Evolutionary conservation across 768 basidiomycete genomes (phyloP), one percentile per base, ranked within the genome.

Genomic region (Peribolospora baueri): DNA sequence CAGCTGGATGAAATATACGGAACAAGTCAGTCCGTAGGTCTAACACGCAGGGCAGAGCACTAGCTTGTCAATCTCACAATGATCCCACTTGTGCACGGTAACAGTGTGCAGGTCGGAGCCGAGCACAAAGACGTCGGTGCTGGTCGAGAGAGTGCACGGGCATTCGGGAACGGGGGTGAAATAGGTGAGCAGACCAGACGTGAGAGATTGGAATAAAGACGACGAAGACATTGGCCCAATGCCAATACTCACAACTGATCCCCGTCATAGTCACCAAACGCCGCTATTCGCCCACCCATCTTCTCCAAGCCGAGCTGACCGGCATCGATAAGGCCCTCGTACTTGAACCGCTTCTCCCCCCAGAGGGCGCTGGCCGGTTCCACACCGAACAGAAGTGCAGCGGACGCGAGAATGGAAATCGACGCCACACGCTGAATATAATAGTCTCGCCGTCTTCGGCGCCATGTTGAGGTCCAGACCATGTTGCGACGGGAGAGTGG

Each of bases 201-300:
- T 6, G n/a, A 53, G 7, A n/a, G 1, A 53, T 42, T 46, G 7
- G 37, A 5, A n/a, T 41, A 7, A 48, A 6, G 42, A 40, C 25
- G 25, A 25, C 25, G 25, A 25, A 25, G 25, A 25, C 25, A 25
- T 25, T 25, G 25, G 25, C 39, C 14, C 46, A 36, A 46, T 46
- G 37, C 54, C 46, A 4, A 56, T 14, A 70, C 84, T 65, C 65
- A 93, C 87, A 84, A 82, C 66, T 95, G 88, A 67, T 97, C 87
- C 4, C 84, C 88, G 66, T 95, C 79, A 67, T 90, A 91, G 70
- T 98, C 91, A 41, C 88, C 93, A 62, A 85, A 84, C 6, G 88
- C 90, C 57, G 85, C 73, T 14, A 93, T 74, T 52, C 82, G 74
- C 38, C 77, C 79, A 53, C 77, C 74, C 1, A 65, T 58, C n/a